phyloP scores from a whole-genome alignment of 495 filamentous ascomycete species.

The Penicillium flavigenum region DNA sequence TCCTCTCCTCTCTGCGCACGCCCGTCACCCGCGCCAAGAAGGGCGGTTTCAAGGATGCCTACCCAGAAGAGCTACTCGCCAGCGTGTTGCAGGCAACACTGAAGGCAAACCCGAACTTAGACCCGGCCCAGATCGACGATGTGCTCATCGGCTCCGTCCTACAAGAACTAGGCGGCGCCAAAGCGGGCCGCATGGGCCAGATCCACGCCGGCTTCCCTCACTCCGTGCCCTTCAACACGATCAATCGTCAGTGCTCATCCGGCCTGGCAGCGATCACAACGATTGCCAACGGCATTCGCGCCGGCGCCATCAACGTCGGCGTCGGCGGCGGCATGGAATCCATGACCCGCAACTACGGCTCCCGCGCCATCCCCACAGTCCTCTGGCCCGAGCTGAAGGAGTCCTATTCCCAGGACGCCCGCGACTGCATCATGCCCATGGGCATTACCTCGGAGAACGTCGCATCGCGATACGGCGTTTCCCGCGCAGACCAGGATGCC shows the following conservation, averaged over 20 bases:
- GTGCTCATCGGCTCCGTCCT: conserved; percentile 85
- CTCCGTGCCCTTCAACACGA: conserved; percentile 73
- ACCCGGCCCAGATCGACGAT: conserved; percentile 71
- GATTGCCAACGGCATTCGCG: conserved; percentile 68
- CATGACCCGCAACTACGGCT: conserved; percentile 89
- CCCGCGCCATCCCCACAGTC: conserved; percentile 74
- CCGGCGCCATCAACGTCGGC: conserved; percentile 71
- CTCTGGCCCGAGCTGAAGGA: conserved; percentile 73
- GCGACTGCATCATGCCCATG: conserved; percentile 93
- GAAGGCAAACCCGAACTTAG: conserved; percentile 69
- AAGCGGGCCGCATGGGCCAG: conserved; percentile 88
- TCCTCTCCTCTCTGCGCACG: conserved; percentile 84
- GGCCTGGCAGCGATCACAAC: conserved; percentile 71
- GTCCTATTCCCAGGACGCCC: conserved; percentile 62
- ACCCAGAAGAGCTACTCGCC: conserved; percentile 85
- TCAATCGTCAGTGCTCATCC: conserved; percentile 83
- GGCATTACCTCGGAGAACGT: conserved; percentile 92
- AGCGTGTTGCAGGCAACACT: conserved; percentile 81
- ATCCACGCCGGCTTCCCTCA: conserved; percentile 77
- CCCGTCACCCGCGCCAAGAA: conserved; percentile 79
- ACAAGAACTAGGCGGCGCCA: conserved; percentile 84
- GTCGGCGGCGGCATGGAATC: conserved; percentile 90
- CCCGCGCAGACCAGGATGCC: conserved; percentile 72
- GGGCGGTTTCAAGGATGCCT: conserved; percentile 81
- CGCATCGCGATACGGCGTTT: conserved; percentile 71